phyloP scores from a whole-genome alignment of 2,329 filamentous ascomycete species.

The Aspergillus latus region DNA sequence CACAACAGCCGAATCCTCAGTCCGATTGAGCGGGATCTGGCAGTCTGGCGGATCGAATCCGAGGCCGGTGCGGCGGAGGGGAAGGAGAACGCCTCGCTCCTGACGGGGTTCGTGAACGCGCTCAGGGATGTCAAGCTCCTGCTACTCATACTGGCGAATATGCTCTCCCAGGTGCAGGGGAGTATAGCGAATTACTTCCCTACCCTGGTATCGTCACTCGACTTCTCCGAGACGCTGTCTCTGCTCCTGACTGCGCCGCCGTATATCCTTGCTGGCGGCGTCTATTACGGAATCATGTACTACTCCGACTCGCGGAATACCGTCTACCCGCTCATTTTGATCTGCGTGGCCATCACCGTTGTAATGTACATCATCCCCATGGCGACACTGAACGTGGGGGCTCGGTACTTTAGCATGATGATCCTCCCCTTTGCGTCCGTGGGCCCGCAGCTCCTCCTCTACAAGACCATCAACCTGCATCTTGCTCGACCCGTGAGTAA shows the following conservation, averaged over 20 bases:
- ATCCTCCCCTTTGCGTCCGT: slow-evolving; percentile 43
- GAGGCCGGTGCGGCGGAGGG: slow-evolving; percentile 44
- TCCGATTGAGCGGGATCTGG: slow-evolving; percentile 22
- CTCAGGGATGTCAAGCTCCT: slow-evolving; percentile 40
- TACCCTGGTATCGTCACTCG: slow-evolving; percentile 25
- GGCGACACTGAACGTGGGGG: slow-evolving; percentile 38
- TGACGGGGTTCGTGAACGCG: slow-evolving; percentile 28
- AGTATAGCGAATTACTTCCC: slow-evolving; percentile 32
- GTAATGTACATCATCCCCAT: slow-evolving; percentile 43
- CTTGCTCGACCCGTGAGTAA: slow-evolving; percentile 45
- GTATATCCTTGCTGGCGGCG: slow-evolving; percentile 43
- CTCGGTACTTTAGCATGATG: slow-evolving; percentile 47
- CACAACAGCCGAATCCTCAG: slow-evolving; percentile 40
- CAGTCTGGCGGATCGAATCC: slow-evolving; percentile 30
- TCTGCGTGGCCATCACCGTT: slow-evolving; percentile 35
- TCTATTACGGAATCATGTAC: slow-evolving; percentile 39
- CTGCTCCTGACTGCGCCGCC: slow-evolving; percentile 51
- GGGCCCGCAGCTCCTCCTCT: slow-evolving; percentile 43
- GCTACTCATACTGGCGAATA: slow-evolving; percentile 41
- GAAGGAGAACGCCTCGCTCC: slow-evolving; percentile 32
- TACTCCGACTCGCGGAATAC: slow-evolving; percentile 42
- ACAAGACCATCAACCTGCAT: slow-evolving; percentile 46
- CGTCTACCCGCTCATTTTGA: slow-evolving; percentile 36
- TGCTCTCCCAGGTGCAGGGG: slow-evolving; percentile 42
- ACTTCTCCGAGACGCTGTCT: slow-evolving; percentile 36